Evolutionary conservation across 495 filamentous ascomycete genomes (phyloP).

Genomic region (Penicillium ochrochloron): DNA sequence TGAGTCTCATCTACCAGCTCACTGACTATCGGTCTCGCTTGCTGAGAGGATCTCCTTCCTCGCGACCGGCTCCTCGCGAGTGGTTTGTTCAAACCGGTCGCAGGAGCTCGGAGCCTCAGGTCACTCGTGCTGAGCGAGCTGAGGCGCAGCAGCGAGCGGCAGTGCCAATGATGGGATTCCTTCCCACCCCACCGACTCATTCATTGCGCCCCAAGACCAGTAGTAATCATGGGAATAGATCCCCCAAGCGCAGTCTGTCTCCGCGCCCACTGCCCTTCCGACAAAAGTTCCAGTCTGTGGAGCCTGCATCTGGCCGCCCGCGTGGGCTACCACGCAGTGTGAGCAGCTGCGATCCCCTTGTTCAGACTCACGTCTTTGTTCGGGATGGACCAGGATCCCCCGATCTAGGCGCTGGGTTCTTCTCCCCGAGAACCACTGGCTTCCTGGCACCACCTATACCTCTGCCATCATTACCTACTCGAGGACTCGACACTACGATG

Average conservation of each 20-base stretch:
- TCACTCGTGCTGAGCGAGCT: slow-evolving; percentile 28
- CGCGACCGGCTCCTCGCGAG: slow-evolving; percentile 40
- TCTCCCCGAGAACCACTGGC: slow-evolving; percentile 55
- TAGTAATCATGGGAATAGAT: slow-evolving; percentile 30
- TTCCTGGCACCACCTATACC: slow-evolving; percentile 49
- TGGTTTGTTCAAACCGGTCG: slow-evolving; percentile 39
- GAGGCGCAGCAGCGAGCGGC: slow-evolving; percentile 25
- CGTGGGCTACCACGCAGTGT: slow-evolving; percentile 29
- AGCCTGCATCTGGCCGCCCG: slow-evolving; percentile 25
- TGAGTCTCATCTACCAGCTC: slow-evolving; percentile 96
- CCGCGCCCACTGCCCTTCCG: slow-evolving; percentile 50
- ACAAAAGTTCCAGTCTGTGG: slow-evolving; percentile 44
- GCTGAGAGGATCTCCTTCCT: slow-evolving; percentile 47
- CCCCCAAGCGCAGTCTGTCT: slow-evolving; percentile 46
- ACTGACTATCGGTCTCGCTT: slow-evolving; percentile 73
- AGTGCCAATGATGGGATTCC: slow-evolving; percentile 33
- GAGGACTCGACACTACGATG: slow-evolving; percentile 37
- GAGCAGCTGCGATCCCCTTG: slow-evolving; percentile 36
- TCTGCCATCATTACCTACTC: slow-evolving; percentile 35
- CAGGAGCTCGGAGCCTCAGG: slow-evolving; percentile 44
- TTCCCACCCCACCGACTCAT: slow-evolving; percentile 36
- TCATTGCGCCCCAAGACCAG: slow-evolving; percentile 37
- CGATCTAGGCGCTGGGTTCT: slow-evolving; percentile 40
- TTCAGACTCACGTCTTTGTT: slow-evolving; percentile 43
- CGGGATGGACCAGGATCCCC: slow-evolving; percentile 38